Evolutionary conservation across 805 yeast species (phyloP), one percentile per base, ranked within the genome.

Genomic region (Pichia cabralensis): DNA sequence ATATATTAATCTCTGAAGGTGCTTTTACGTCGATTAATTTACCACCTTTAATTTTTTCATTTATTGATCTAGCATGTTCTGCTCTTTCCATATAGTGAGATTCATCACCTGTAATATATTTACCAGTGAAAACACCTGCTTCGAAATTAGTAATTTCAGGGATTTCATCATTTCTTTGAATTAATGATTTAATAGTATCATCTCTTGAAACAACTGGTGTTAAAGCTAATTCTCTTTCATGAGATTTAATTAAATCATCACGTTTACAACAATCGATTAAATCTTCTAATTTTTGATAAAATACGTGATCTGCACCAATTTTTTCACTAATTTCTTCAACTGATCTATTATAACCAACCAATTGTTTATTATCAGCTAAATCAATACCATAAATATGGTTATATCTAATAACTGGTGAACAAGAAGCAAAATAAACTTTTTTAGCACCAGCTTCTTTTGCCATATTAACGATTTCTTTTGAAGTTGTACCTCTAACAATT

Each of bases 401-500:
- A 61, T 67, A 76, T 59, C 98, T 75, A 50, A 92, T 92, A n/a
- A 96, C 94, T 20, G 98, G 98, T 12, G 98, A 94, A 53, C 96
- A 92, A 18, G 95, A 83, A 0, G 98, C 98, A 58, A 92, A 80
- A 56, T 74, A 89, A n/a, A 92, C 98, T 48, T 76, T 80, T 41
- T 73, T 77, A 29, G 98, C 98, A 39, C 98, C 98, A 5, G 97
- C 95, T 58, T 92, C 98, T 48, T 81, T 73, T n/a, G 98, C 98
- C 98, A 92, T 92, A 46, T 77, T 80, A 22, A 92, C 94, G 45
- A 92, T 92, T 63, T 92, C 98, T 56, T 75, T 81, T 6, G 96
- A 86, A 3, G 98, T 92, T 15, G 98, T 92, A 43, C 98, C 98
- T 56, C 98, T 76, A 8, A 92, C 98, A 45, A 92, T 89, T 19